Percentiles rank a stretch among this genome's conserved stretches.
Evolutionary conservation across 176 grass and related monocot species (phyloP).

Genomic region (Phoenix dactylifera): DNA sequence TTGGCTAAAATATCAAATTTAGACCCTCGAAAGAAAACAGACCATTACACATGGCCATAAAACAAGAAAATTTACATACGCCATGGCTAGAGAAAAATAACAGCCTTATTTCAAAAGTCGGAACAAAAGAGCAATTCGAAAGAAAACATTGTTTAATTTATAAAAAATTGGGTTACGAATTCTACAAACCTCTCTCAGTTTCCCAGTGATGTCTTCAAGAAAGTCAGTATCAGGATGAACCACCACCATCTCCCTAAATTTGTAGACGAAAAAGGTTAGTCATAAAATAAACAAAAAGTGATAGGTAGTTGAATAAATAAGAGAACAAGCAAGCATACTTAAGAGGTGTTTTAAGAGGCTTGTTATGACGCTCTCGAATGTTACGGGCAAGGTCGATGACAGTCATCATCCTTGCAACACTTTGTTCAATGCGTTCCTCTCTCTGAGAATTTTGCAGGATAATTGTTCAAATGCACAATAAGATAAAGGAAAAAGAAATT

Average conservation of each 20-base stretch:
- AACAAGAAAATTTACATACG: no score
- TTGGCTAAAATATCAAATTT: no score
- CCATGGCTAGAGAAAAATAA: no score
- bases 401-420: conserved; percentile 94
- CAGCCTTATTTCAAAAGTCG: neutral
- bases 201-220: conserved; percentile 90
- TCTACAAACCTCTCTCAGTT: conserved; percentile 75
- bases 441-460: conserved; percentile 39
- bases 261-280: conserved; percentile 11
- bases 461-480: conserved; percentile 5
- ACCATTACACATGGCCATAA: no score
- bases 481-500: conserved; percentile 4
- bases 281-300: neutral
- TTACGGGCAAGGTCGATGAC: conserved; percentile 94
- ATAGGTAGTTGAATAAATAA: neutral
- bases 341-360: conserved; percentile 92
- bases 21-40: no score
- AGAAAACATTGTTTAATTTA: neutral
- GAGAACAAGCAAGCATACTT: conserved; percentile 44
- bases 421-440: conserved; percentile 93
- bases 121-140: neutral
- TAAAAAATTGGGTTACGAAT: no score
- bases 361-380: conserved; percentile 82
- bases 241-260: conserved; percentile 83
- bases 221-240: conserved; percentile 91